Evolutionary conservation across 805 yeast species (phyloP).

Genomic region (Metschnikowia noctiluminum): DNA sequence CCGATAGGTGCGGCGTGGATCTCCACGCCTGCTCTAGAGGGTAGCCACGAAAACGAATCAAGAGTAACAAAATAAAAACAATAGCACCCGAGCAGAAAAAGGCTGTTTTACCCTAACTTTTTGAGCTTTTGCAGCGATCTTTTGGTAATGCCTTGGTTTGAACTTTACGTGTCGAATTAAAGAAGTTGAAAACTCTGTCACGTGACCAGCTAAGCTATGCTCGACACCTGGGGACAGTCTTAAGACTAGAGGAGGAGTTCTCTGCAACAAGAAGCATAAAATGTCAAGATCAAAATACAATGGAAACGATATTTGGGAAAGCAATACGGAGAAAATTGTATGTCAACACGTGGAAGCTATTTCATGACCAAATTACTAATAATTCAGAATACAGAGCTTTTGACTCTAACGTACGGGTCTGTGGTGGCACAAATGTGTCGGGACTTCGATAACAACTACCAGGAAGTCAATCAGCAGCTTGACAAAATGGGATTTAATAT

Average conservation of each 20-base stretch:
- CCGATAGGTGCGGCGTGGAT: no score
- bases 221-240: background rate
- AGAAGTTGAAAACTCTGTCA: no score
- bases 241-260: no score
- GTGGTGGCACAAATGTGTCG: slow-evolving; percentile 87
- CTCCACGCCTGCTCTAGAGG: no score
- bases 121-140: no score
- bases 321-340: slow-evolving; percentile 78
- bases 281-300: slow-evolving; percentile 26
- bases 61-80: no score
- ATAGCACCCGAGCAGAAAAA: no score
- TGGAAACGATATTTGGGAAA: slow-evolving; percentile 93
- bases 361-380: slow-evolving; percentile 9
- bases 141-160: no score
- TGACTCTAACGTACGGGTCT: slow-evolving; percentile 93
- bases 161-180: no score
- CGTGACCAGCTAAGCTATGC: background rate
- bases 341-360: slow-evolving; percentile 24
- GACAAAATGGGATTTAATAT: slow-evolving; percentile 95
- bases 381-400: slow-evolving; percentile 75
- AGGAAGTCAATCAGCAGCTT: slow-evolving; percentile 75
- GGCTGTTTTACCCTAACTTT: no score
- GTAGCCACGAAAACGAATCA: no score
- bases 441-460: slow-evolving; percentile 73
- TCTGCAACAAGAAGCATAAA: background rate